phyloP scores from a whole-genome alignment of 805 yeast species.

The Candida glaebosa region DNA sequence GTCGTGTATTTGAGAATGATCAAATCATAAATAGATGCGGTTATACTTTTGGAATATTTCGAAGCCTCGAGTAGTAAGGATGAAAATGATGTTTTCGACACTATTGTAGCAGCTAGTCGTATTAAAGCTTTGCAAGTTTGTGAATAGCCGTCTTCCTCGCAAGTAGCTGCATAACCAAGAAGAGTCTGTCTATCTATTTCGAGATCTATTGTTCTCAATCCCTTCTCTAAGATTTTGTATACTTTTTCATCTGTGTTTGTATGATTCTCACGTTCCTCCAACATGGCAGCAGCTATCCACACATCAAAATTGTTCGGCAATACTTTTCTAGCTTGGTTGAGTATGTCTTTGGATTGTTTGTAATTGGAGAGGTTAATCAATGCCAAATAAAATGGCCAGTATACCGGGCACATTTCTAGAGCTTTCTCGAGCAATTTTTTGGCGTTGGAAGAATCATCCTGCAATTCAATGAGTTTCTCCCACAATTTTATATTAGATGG shows the following conservation, averaged over 20 bases:
- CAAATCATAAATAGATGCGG: slow-evolving; percentile 40
- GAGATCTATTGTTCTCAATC: slow-evolving; percentile 38
- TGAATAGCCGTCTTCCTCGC: slow-evolving; percentile 46
- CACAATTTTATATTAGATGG: slow-evolving; percentile 64
- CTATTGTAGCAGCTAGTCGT: neutral
- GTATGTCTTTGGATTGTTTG: slow-evolving; percentile 48
- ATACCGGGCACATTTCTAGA: slow-evolving; percentile 60
- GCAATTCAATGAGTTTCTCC: slow-evolving; percentile 61
- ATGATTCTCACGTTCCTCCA: slow-evolving; percentile 56
- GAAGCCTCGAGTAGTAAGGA: slow-evolving; percentile 28
- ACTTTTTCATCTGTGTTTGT: slow-evolving; percentile 43
- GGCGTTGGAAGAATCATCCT: slow-evolving; percentile 48
- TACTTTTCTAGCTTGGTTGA: slow-evolving; percentile 59
- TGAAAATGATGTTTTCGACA: slow-evolving; percentile 10
- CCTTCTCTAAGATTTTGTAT: slow-evolving; percentile 46
- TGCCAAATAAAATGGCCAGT: slow-evolving; percentile 64
- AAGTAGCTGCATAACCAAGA: slow-evolving; percentile 51
- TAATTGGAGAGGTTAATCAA: slow-evolving; percentile 46
- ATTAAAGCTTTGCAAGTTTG: slow-evolving; percentile 56
- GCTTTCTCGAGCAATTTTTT: slow-evolving; percentile 60
- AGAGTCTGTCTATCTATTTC: slow-evolving; percentile 43
- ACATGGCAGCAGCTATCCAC: slow-evolving; percentile 67
- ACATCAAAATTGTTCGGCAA: slow-evolving; percentile 47
- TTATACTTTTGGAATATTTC: slow-evolving; percentile 4
- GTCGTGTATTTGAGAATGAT: slow-evolving; percentile 47